A percentile compares a stretch with the other conserved stretches of the same genome.
Conservation (phyloP, 2,329 filamentous ascomycete species). For the Calonectria pteridis region DNA sequence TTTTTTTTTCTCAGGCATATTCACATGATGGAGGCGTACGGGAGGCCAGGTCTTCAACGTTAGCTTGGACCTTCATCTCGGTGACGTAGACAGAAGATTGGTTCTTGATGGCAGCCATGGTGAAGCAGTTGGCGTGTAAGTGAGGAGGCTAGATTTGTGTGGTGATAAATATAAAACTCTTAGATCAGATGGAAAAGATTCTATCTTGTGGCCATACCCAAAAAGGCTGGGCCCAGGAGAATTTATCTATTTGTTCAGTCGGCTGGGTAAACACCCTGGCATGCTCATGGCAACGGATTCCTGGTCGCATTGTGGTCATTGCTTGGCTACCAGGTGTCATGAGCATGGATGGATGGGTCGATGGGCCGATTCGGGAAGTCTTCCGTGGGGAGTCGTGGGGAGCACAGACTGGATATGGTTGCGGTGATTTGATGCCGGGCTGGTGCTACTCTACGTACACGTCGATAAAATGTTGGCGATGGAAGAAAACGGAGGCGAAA, state of each 20-base stretch:
- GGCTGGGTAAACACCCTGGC: constrained; percentile 34
- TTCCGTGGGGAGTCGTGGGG: constrained; percentile 40
- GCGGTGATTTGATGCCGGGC: constrained; percentile 36
- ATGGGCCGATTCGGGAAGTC: constrained; percentile 39
- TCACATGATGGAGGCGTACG: constrained; percentile 24
- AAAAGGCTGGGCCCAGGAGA: constrained; percentile 31
- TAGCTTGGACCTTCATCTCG: constrained; percentile 33
- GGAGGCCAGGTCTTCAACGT: constrained; percentile 21
- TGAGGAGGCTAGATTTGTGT: constrained; percentile 11
- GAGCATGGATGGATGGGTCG: constrained; percentile 45
- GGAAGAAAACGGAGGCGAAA: constrained; percentile 27
- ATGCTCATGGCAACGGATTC: constrained; percentile 40
- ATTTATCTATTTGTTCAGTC: constrained; percentile 30
- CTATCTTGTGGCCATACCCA: not conserved
- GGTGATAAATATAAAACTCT: not conserved
- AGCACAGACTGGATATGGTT: constrained; percentile 42
- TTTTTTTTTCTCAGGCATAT: not conserved
- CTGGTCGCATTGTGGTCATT: constrained; percentile 45
- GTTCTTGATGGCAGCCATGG: constrained; percentile 41
- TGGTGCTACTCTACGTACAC: constrained; percentile 8
- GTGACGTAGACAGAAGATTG: constrained; percentile 33
- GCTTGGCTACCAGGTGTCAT: constrained; percentile 37
- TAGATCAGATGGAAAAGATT: constrained; percentile 3
- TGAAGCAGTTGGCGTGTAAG: constrained; percentile 19
- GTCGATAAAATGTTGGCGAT: constrained; percentile 27